Conservation (phyloP, 2,329 filamentous ascomycete genomes). For the Talaromyces rugulosus region DNA sequence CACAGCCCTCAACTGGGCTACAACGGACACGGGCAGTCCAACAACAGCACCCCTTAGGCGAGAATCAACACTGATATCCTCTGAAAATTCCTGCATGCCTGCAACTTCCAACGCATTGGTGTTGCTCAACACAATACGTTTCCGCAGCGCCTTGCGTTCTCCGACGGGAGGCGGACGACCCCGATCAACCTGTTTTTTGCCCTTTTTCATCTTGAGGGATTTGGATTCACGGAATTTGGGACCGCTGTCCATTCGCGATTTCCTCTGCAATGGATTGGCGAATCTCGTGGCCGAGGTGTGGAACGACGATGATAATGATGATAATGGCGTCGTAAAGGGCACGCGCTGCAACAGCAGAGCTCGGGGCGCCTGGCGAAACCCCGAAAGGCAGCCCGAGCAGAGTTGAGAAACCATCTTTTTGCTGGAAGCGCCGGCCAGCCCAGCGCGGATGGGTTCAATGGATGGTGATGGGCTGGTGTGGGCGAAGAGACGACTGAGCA, state of each 20-base stretch:
- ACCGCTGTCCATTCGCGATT: slow-evolving; percentile 24
- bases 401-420: slow-evolving; percentile 53
- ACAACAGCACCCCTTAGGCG: slow-evolving; percentile 63
- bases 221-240: slow-evolving; percentile 36
- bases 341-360: slow-evolving; percentile 33
- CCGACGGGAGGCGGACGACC: slow-evolving; percentile 63
- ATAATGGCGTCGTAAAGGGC: neutral
- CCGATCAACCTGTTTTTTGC: slow-evolving; percentile 38
- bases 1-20: slow-evolving; percentile 76
- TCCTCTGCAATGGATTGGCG: slow-evolving; percentile 48
- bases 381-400: slow-evolving; percentile 57
- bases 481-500: slow-evolving; percentile 17
- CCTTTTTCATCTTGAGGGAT: slow-evolving; percentile 39
- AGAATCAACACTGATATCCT: slow-evolving; percentile 51
- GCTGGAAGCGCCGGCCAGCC: slow-evolving; percentile 23
- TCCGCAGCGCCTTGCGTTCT: slow-evolving; percentile 81
- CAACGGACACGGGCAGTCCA: slow-evolving; percentile 61
- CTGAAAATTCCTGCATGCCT: slow-evolving; percentile 60
- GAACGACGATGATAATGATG: slow-evolving; percentile 33
- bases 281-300: slow-evolving; percentile 41
- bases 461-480: slow-evolving; percentile 6
- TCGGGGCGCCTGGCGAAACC: slow-evolving; percentile 41
- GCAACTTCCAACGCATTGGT: slow-evolving; percentile 80
- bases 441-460: slow-evolving; percentile 22
- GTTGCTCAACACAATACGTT: slow-evolving; percentile 88